phyloP scores from a whole-genome alignment of 805 yeast species.

The Alloascoidea africana region DNA sequence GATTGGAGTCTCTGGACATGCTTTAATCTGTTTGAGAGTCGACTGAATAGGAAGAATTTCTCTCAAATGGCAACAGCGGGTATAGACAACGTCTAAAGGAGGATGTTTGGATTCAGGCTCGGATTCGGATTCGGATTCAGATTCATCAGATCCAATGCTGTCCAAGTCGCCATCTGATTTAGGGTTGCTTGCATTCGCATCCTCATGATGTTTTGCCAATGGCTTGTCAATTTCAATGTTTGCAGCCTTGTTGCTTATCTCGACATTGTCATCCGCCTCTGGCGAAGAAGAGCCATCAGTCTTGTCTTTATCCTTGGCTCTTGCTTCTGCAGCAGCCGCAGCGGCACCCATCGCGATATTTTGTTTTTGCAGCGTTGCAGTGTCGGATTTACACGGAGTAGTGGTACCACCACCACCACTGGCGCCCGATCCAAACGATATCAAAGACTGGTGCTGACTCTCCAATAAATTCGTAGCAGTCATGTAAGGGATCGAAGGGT shows the following conservation, averaged over 20 bases:
- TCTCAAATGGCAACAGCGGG: conserved; percentile 84
- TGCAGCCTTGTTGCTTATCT: too few relatives aligned
- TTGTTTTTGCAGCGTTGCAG: too few relatives aligned
- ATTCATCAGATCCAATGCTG: neutral
- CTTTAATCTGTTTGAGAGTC: conserved; percentile 65
- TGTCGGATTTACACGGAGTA: too few relatives aligned
- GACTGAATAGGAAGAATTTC: conserved; percentile 90
- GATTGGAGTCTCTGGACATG: conserved; percentile 53
- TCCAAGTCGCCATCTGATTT: too few relatives aligned
- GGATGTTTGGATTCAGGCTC: conserved; percentile 8
- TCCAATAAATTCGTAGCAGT: neutral
- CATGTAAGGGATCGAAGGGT: neutral
- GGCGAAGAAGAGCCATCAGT: too few relatives aligned
- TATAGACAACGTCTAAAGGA: conserved; percentile 61
- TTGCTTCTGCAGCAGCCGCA: too few relatives aligned
- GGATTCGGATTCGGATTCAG: neutral
- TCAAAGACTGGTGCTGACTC: neutral
- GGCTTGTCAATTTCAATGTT: neutral
- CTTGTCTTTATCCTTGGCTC: too few relatives aligned
- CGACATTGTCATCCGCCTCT: too few relatives aligned
- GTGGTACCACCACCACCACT: too few relatives aligned
- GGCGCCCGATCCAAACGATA: neutral
- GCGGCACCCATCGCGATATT: too few relatives aligned
- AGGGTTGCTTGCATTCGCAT: too few relatives aligned
- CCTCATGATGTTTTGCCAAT: too few relatives aligned